Evolutionary conservation across 2,329 filamentous ascomycete species (phyloP).

Genomic region (Microcyclosporella mali): DNA sequence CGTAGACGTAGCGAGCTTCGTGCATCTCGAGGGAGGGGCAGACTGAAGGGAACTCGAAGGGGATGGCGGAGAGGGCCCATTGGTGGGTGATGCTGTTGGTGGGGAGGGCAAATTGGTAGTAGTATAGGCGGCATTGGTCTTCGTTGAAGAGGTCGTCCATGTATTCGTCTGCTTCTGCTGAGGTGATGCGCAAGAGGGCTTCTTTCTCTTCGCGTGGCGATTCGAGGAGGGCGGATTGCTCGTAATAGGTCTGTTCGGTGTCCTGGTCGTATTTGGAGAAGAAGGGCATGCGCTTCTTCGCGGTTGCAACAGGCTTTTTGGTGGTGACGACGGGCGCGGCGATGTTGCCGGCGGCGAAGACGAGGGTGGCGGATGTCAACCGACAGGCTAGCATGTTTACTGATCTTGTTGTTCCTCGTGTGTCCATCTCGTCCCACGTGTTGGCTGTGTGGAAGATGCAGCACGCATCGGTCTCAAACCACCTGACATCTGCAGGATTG

Average conservation of each 20-base stretch:
- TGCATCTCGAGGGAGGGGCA: conserved; percentile 52
- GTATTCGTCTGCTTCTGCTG: conserved; percentile 5
- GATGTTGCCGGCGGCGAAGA: conserved; percentile 61
- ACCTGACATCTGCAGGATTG: conserved; percentile 51
- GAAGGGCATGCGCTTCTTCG: conserved; percentile 39
- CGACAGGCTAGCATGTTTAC: conserved; percentile 63
- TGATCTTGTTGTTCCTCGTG: conserved; percentile 31
- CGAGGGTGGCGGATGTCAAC: conserved; percentile 57
- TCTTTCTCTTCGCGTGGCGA: conserved; percentile 26
- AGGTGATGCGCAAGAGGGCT: conserved; percentile 18
- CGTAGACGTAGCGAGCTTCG: conserved; percentile 57
- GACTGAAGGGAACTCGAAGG: conserved; percentile 63
- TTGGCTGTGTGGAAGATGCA: conserved; percentile 69
- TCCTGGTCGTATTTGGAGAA: conserved; percentile 41
- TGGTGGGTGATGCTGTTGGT: conserved; percentile 49
- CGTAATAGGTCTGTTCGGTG: conserved; percentile 14
- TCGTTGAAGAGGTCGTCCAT: conserved; percentile 41
- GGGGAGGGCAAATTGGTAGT: conserved; percentile 55
- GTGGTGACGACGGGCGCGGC: conserved; percentile 39
- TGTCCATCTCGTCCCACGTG: conserved; percentile 53
- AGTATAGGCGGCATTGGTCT: conserved; percentile 64
- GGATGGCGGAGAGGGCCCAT: conserved; percentile 58
- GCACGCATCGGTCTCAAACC: conserved; percentile 63
- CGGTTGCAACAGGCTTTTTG: conserved; percentile 29
- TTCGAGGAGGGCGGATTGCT: conserved; percentile 16